phyloP scores from a whole-genome alignment of 169 alveolate genomes.

The Plasmodium cynomolgi region DNA sequence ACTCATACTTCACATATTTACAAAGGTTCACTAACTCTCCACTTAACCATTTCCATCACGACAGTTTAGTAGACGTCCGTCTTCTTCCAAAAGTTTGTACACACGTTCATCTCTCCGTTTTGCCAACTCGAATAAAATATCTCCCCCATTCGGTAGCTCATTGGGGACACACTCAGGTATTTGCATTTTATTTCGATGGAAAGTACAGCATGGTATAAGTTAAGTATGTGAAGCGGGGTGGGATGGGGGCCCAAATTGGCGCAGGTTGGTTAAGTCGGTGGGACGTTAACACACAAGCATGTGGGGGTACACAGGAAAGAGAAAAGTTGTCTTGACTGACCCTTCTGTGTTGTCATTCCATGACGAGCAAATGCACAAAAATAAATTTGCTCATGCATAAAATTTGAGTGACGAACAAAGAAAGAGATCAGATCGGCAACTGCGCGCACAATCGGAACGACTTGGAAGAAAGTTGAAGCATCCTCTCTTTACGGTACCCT shows the following conservation, averaged over 20 bases:
- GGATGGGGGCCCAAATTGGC: neutral
- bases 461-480: neutral
- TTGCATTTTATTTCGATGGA: constrained; percentile 1
- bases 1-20: neutral
- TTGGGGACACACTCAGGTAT: neutral
- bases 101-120: constrained; percentile 23
- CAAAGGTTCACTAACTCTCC: neutral
- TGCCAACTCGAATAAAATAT: constrained; percentile 22
- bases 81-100: constrained; percentile 19
- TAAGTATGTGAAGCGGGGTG: neutral
- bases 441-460: neutral
- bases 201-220: neutral
- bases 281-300: neutral
- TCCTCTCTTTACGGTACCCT: neutral
- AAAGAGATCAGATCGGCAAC: neutral
- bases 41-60: constrained; percentile 58
- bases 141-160: neutral
- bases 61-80: constrained; percentile 16
- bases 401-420: neutral
- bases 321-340: neutral
- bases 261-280: neutral
- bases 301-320: neutral
- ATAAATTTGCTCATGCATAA: neutral
- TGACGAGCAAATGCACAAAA: neutral
- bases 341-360: too few species aligned